Percentiles rank a stretch among this genome's conserved stretches.
Conservation (phyloP, 2,329 filamentous ascomycete species). For the Diaporthe aspalathi region DNA sequence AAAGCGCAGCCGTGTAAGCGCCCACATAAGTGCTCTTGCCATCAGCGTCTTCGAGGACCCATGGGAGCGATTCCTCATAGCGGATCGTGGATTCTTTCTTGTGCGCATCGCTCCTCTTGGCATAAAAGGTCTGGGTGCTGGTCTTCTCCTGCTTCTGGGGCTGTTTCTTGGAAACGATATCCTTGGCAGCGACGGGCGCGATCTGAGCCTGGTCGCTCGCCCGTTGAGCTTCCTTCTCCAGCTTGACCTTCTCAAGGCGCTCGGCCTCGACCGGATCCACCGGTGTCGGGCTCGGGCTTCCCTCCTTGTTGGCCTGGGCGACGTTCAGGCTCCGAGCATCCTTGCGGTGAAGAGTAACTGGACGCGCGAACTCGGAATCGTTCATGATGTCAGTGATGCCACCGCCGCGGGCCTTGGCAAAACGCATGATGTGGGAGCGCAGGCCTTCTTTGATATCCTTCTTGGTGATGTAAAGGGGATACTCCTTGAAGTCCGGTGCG, state of each 20-base stretch:
- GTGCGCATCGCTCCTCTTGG: constrained; percentile 82
- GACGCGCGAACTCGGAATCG: constrained; percentile 85
- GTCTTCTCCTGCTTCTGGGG: constrained; percentile 79
- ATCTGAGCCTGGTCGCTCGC: constrained; percentile 93
- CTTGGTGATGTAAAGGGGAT: constrained; percentile 85
- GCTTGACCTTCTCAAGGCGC: constrained; percentile 75
- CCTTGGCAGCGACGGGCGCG: constrained; percentile 77
- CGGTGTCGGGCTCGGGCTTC: constrained; percentile 51
- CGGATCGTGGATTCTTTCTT: constrained; percentile 79
- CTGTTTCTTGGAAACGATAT: constrained; percentile 58
- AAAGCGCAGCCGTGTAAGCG: constrained; percentile 88
- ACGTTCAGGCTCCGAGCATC: constrained; percentile 80
- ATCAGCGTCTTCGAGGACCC: constrained; percentile 97
- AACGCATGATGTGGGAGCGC: constrained; percentile 88
- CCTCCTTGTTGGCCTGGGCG: constrained; percentile 72
- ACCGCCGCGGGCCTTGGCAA: constrained; percentile 71
- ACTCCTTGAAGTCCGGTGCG: constrained; percentile 61
- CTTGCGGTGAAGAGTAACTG: constrained; percentile 88
- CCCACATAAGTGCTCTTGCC: constrained; percentile 95
- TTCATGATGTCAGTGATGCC: constrained; percentile 72
- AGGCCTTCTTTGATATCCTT: constrained; percentile 81
- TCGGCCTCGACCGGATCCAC: constrained; percentile 71
- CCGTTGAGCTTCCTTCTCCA: constrained; percentile 85
- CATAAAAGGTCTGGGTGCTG: constrained; percentile 81
- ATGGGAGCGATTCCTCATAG: constrained; percentile 95